Percentiles rank a stretch among this genome's conserved stretches.
phyloP scores from a whole-genome alignment of 2,329 filamentous ascomycete genomes.

The Colletotrichum scovillei region DNA sequence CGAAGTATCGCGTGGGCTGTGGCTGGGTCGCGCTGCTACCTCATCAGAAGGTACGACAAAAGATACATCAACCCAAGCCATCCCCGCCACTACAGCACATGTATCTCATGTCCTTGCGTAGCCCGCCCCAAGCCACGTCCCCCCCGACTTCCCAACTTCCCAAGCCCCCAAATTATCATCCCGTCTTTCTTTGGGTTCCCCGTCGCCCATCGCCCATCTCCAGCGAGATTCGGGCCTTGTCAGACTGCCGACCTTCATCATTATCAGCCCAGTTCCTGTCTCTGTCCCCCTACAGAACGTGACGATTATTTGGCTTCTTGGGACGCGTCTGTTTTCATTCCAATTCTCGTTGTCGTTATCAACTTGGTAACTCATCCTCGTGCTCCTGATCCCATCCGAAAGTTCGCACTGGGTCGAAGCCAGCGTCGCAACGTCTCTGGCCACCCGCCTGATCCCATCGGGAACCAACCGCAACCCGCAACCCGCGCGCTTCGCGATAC shows the following conservation, averaged over 20 bases:
- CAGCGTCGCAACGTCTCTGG: background rate
- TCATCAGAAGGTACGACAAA: background rate
- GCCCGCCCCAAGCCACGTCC: slow-evolving; percentile 24
- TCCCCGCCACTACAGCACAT: background rate
- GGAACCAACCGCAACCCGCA: background rate
- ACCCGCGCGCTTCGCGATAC: slow-evolving; percentile 11
- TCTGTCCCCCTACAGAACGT: background rate
- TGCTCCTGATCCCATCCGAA: background rate
- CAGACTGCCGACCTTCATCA: slow-evolving; percentile 25
- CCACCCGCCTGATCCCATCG: slow-evolving; percentile 1
- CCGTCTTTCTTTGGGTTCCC: slow-evolving; percentile 21
- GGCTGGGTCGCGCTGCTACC: background rate
- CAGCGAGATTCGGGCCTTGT: slow-evolving; percentile 14
- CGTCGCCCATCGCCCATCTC: slow-evolving; percentile 16
- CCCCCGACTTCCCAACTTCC: background rate
- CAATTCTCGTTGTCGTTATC: background rate
- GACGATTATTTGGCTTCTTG: background rate
- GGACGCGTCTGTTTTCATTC: background rate
- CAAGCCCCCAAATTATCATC: slow-evolving; percentile 36
- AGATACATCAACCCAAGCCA: background rate
- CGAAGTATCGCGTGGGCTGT: background rate
- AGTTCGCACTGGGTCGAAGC: background rate
- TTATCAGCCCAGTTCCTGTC: slow-evolving; percentile 4
- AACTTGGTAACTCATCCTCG: background rate
- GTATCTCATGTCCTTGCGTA: background rate